Conservation (phyloP, 2,329 filamentous ascomycete species). For the Dissoconium aciculare region DNA sequence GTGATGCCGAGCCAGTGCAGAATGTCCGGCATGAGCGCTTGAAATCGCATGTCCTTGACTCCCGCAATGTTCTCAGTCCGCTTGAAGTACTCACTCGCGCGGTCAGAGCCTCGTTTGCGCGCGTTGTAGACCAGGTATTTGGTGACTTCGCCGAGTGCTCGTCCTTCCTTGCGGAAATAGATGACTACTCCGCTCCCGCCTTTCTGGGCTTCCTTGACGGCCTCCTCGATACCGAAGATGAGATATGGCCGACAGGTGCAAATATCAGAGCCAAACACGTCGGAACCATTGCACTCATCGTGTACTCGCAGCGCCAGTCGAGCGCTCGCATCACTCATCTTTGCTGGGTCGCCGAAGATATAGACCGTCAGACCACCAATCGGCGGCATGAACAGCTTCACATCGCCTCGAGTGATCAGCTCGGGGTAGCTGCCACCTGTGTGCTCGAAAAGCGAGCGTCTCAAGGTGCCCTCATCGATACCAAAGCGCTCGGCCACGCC, state of each 20-base stretch:
- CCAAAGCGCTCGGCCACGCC: constrained; percentile 77
- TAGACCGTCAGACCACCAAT: constrained; percentile 95
- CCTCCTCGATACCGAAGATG: constrained; percentile 93
- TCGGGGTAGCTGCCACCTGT: constrained; percentile 94
- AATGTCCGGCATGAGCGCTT: constrained; percentile 85
- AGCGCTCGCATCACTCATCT: constrained; percentile 76
- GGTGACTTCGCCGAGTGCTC: constrained; percentile 86
- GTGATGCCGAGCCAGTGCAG: constrained; percentile 96
- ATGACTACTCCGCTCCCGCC: constrained; percentile 91
- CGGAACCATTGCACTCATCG: constrained; percentile 85
- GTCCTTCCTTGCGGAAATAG: constrained; percentile 95
- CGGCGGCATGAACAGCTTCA: constrained; percentile 89
- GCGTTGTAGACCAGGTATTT: constrained; percentile 77
- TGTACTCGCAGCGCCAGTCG: constrained; percentile 73
- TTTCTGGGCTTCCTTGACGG: constrained; percentile 89
- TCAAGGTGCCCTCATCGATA: constrained; percentile 80
- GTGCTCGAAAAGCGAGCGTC: constrained; percentile 81
- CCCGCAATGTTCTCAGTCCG: constrained; percentile 97
- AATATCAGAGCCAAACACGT: constrained; percentile 96
- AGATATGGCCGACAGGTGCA: constrained; percentile 93
- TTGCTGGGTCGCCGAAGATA: constrained; percentile 87
- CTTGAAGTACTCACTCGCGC: constrained; percentile 84
- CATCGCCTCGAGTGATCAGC: constrained; percentile 83
- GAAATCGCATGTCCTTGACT: constrained; percentile 93
- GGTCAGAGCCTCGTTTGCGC: constrained; percentile 61